Conservation (phyloP, 78 protist genomes). For the Dictyostelium brefeldianum region DNA sequence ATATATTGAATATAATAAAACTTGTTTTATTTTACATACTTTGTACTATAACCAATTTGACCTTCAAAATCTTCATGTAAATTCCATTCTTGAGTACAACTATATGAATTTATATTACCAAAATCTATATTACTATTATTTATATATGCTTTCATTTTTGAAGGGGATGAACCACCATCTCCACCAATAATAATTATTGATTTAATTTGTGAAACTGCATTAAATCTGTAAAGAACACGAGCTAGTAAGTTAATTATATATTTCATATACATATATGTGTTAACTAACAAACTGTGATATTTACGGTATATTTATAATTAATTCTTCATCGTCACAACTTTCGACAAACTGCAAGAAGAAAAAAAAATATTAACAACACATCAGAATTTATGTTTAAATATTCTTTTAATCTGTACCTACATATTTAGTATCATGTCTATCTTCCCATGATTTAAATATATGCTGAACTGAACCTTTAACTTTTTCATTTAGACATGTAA, state of each 20-base stretch:
- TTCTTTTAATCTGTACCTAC: too few species aligned
- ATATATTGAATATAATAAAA: neutral
- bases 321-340: slow-evolving; percentile 74
- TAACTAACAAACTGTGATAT: neutral
- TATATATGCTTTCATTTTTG: slow-evolving; percentile 65
- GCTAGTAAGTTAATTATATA: neutral
- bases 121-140: slow-evolving; percentile 79
- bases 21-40: neutral
- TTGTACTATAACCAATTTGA: slow-evolving; percentile 53
- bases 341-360: slow-evolving; percentile 40
- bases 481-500: slow-evolving; percentile 80
- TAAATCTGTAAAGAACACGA: slow-evolving; percentile 37
- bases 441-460: slow-evolving; percentile 76
- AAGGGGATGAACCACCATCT: slow-evolving; percentile 57
- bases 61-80: slow-evolving; percentile 78
- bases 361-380: too few species aligned
- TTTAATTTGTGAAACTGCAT: slow-evolving; percentile 64
- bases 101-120: slow-evolving; percentile 26
- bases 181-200: slow-evolving; percentile 82
- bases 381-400: neutral
- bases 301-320: slow-evolving; percentile 83
- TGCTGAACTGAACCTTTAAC: slow-evolving; percentile 59
- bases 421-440: slow-evolving; percentile 47
- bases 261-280: neutral
- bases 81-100: slow-evolving; percentile 82